Base-by-base conservation (phyloP, 1,284 basidiomycete species). In the Paramarasmius palmivorus region DNA sequence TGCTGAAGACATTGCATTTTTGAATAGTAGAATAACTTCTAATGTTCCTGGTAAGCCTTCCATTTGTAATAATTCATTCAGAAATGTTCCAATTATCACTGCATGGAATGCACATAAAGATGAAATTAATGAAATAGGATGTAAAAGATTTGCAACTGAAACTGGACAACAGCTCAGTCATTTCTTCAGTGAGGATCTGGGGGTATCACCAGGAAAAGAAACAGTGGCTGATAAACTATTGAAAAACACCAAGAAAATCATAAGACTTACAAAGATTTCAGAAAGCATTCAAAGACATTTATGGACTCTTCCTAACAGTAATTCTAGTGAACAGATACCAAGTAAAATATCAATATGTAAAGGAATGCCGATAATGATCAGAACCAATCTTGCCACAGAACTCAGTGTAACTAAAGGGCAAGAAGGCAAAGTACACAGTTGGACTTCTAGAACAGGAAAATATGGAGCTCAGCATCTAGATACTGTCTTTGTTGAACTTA, bases 51-150 rank as follows among this genome's bases (percentile, higher is more conserved):
- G n/a, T n/a, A n/a, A n/a, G n/a, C n/a, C n/a, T 37, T 34, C 7
- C 9, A 17, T 12, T 23, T 20, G 20, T 39, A 23, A 38, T 29
- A 6, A n/a, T 3, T 2, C 37, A 32, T 47, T 23, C 39, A 19
- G 54, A 20, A 52, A 46, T 37, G 49, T 45, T 19, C 8, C 49
- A n/a, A 36, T 45, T 19, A 55, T 46, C 5, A 55, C 35, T 8
- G 36, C 22, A 23, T 32, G 22, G 29, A 46, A 40, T 38, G 25
- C 22, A 7, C 10, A 49, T 34, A 49, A 38, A 44, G 39, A 49
- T 36, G 22, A 26, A n/a, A 52, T 47, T 1, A 49, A 40, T n/a
- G 4, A 42, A 10, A 19, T 56, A 20, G 47, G 52, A 14, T 8
- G 32, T 8, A 8, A 49, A 42, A 40, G 40, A 9, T 53, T 56